Evolutionary conservation across 176 grass and related monocot genomes (phyloP).

Genomic region (Saccharum spontaneum): DNA sequence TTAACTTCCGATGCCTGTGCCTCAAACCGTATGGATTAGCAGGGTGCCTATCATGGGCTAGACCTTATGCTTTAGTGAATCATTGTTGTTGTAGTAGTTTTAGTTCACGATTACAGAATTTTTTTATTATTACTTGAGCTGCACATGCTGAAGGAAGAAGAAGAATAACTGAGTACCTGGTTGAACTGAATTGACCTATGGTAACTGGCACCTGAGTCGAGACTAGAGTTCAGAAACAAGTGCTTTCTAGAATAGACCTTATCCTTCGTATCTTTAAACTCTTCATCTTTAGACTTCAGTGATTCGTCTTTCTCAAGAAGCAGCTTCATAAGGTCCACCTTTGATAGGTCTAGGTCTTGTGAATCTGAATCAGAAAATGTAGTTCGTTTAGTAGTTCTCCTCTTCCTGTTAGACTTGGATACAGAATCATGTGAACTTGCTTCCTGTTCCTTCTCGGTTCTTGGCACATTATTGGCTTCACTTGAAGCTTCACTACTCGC

Average conservation of each 20-base stretch:
- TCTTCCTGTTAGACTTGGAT: conserved; percentile 18
- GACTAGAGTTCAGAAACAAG: not conserved
- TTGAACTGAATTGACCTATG: not conserved
- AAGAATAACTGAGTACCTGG: not conserved
- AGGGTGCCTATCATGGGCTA: not conserved
- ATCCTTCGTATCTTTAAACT: conserved; percentile 59
- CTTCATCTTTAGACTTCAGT: conserved; percentile 52
- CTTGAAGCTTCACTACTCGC: conserved; percentile 11
- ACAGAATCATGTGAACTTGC: conserved; percentile 36
- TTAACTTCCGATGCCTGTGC: not conserved
- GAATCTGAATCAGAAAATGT: conserved; percentile 70
- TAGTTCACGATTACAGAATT: too few species aligned
- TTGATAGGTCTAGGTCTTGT: conserved; percentile 43
- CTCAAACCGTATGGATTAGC: not conserved
- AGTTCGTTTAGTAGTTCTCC: conserved; percentile 49
- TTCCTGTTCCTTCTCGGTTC: conserved; percentile 19
- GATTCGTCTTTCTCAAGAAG: conserved; percentile 61
- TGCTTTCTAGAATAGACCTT: conserved; percentile 34
- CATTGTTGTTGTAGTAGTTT: not conserved
- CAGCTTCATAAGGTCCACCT: conserved; percentile 59
- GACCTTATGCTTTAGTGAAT: not conserved
- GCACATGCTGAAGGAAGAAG: not conserved
- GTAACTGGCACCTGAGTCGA: not conserved
- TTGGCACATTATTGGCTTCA: not conserved
- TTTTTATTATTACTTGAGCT: too few species aligned